Evolutionary conservation across 352 stramenopile species (phyloP), one percentile per base, ranked within the genome.

Genomic region (Phytophthora multivora): DNA sequence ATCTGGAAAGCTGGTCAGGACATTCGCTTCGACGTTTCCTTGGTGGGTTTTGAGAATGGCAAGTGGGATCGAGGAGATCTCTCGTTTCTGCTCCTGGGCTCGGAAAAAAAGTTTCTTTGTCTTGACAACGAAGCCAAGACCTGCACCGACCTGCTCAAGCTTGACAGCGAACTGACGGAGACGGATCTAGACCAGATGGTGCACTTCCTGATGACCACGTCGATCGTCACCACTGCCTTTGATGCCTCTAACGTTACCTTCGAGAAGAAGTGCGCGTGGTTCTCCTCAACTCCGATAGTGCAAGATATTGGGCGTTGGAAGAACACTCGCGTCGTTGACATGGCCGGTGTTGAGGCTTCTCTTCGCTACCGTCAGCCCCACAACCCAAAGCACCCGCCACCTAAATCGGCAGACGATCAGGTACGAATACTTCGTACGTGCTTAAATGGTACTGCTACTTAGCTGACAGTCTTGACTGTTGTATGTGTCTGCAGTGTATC

Each of bases 1-100:
- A 91, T 93, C 42, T 91, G 81, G 81, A 93, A 93, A 61, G 73
- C 77, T 11, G 73, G 57, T 3, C 47, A 69, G 33, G 63, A 91
- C 39, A 75, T 91, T 23, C 76, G 84, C 36, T 83, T 88, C 18
- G 81, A 93, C 33, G 71, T 90, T 18, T 83, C 79, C 2, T 68
- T 93, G 10, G 70, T 89, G 12, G 83, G 83, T 3, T 90, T 90
- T 50, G 69, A 89, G 25, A 77, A 84, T 36, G 77, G 79, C 2
- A 50, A 60, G 26, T 93, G 83, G 83, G 63, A 83, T 51, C 81
- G 83, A 41, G 83, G 83, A 31, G 69, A 88, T 25, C 38, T 90
- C 40, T 88, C 81, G 8, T 89, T 91, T 45, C 30, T 90, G 19
- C 66, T 90, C 4, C 36, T 88, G n/a, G 77, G 77, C 2, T 52